phyloP scores from a whole-genome alignment of 2,329 filamentous ascomycete genomes.

The Trichoderma atroviride region DNA sequence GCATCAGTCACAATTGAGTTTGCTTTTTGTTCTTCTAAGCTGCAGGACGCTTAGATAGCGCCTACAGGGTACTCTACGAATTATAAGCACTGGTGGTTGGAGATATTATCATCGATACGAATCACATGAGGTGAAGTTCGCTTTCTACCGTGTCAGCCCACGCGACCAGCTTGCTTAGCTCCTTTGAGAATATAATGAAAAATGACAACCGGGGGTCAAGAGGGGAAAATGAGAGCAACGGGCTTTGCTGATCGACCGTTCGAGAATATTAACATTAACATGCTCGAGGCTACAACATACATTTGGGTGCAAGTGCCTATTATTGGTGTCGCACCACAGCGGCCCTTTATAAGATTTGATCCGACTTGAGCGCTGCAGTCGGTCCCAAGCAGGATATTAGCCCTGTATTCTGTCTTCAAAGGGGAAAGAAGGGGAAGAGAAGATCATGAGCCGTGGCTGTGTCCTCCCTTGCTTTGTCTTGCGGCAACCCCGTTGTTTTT shows the following conservation, averaged over 20 bases:
- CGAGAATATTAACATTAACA: background rate
- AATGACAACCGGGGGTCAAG: background rate
- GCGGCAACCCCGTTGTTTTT: background rate
- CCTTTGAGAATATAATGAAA: conserved; percentile 1
- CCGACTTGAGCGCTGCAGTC: background rate
- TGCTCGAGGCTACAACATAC: background rate
- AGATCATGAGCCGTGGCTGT: conserved; percentile 16
- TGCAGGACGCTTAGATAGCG: background rate
- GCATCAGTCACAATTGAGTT: conserved; percentile 17
- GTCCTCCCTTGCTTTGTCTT: background rate
- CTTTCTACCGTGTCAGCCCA: conserved; percentile 16
- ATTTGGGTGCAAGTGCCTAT: background rate
- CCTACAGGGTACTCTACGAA: conserved; percentile 1
- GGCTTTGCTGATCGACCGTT: background rate
- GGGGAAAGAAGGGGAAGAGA: conserved; percentile 11
- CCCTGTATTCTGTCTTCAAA: conserved; percentile 4
- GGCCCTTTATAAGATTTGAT: conserved; percentile 14
- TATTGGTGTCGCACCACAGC: conserved; percentile 18
- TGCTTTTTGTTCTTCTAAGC: background rate
- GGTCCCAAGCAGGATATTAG: background rate
- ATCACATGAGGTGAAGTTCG: conserved; percentile 15
- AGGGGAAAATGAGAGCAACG: conserved; percentile 1
- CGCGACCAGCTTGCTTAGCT: conserved; percentile 7
- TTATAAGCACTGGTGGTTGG: background rate
- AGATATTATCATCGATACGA: background rate